Conservation (phyloP, 2,329 filamentous ascomycete genomes). For the Curvularia lunata region DNA sequence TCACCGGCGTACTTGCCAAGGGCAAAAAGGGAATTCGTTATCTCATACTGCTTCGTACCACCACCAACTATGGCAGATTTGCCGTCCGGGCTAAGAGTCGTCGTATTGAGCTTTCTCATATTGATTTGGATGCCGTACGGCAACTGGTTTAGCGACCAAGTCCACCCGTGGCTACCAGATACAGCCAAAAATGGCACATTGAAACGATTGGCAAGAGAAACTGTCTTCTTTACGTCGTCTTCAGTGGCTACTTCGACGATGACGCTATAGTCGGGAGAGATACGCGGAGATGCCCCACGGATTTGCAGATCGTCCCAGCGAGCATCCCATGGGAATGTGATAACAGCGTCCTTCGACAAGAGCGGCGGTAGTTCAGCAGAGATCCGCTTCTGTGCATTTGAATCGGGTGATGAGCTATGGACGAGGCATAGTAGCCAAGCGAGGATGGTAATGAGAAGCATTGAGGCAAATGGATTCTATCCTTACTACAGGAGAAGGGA, state of each 20-base stretch:
- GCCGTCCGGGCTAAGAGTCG: conserved; percentile 26
- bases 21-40: conserved; percentile 32
- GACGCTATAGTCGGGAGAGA: conserved; percentile 23
- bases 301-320: conserved; percentile 23
- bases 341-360: conserved; percentile 18
- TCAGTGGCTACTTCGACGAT: conserved; percentile 28
- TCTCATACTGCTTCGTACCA: conserved; percentile 33
- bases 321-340: conserved; percentile 23
- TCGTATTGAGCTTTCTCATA: conserved; percentile 36
- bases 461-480: not conserved
- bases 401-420: not conserved
- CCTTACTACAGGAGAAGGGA: not conserved
- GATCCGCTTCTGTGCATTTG: conserved; percentile 1
- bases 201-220: conserved; percentile 18
- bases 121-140: conserved; percentile 43
- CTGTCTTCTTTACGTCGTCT: conserved; percentile 22
- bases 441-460: conserved; percentile 2
- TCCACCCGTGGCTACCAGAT: conserved; percentile 45
- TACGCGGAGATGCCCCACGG: conserved; percentile 25
- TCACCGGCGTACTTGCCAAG: conserved; percentile 42
- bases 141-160: conserved; percentile 30
- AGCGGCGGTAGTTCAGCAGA: conserved; percentile 1
- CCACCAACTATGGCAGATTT: conserved; percentile 41
- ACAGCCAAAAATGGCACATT: conserved; percentile 48
- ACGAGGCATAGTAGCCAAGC: conserved; percentile 3